Evolutionary conservation across 2,329 filamentous ascomycete genomes (phyloP), one percentile per base, ranked within the genome.

Genomic region (Botryosphaeria dothidea): DNA sequence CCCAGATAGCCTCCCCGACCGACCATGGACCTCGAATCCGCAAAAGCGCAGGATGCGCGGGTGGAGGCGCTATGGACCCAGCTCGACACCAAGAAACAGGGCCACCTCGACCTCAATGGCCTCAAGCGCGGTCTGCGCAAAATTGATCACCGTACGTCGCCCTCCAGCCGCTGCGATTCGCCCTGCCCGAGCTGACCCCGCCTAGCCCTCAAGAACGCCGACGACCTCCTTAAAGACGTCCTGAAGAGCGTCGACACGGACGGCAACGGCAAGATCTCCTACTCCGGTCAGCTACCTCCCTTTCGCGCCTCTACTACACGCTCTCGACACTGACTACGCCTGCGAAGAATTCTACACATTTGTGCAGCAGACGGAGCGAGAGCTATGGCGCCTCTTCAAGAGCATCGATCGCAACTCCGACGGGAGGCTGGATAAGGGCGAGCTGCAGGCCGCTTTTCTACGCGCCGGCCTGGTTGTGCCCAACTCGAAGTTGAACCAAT

Each of bases 201-300:
- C 69, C 69, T 71, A 89, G 88, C 90, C 68, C 80, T 99, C 74
- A 96, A 97, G 82, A 95, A 97, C 84, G 95, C 95, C 75, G 91
- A 96, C 77, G 83, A 86, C 41, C 88, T 98, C 83, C 85, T 99
- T 68, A 86, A 87, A 74, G 89, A 91, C 73, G 91, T 98, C 65
- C 85, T 97, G 75, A 84, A 85, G 69, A 86, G 90, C 67, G 93
- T 97, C 68, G 95, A 99, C 75, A 90, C 88, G 65, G 93, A 93
- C 74, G 87, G 88, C 27, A 93, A 98, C 77, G 92, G 94, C 68
- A 90, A 88, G 73, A 98, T 99, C 71, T 90, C 96, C 78, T 97
- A 92, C 76, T 86, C 93, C 80, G 92, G 92, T 95, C 54, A 72
- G 78, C 68, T 15, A 31, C 3, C 27, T 34, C 21, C 62, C 41